A percentile compares a stretch with the other conserved stretches of the same genome.
Conservation (phyloP, 2,329 filamentous ascomycete genomes). For the Alternaria ventricosa region DNA sequence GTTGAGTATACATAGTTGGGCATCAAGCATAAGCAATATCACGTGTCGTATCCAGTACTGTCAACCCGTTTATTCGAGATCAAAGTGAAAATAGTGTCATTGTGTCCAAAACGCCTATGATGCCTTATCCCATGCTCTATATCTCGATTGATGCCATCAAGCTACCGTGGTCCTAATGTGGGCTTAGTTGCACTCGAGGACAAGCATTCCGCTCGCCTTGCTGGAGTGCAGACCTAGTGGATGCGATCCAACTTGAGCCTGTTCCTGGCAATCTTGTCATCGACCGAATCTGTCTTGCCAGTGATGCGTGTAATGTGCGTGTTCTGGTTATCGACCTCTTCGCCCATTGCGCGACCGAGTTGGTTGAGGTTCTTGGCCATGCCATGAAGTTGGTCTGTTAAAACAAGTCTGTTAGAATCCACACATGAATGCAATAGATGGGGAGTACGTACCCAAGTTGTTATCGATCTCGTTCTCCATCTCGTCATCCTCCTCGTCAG, state of each 20-base stretch:
- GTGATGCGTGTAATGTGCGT: conserved; percentile 77
- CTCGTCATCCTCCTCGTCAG: conserved; percentile 61
- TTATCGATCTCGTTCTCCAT: conserved; percentile 63
- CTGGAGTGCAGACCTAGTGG: conserved; percentile 40
- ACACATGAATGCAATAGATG: neutral
- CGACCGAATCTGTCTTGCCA: conserved; percentile 81
- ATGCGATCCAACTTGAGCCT: conserved; percentile 73
- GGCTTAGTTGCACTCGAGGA: neutral
- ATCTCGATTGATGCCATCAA: neutral
- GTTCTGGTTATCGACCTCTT: conserved; percentile 80
- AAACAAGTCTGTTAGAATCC: neutral
- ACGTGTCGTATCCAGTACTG: neutral
- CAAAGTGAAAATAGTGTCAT: neutral
- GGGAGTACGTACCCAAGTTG: conserved; percentile 53
- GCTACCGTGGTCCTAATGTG: neutral
- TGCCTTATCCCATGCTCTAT: neutral
- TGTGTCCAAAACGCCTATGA: neutral
- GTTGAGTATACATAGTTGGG: neutral
- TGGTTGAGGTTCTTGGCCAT: conserved; percentile 74
- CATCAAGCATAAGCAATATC: neutral
- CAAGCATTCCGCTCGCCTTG: neutral
- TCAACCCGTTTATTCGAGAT: rapidly evolving
- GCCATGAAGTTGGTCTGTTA: conserved; percentile 61
- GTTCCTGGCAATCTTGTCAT: conserved; percentile 79
- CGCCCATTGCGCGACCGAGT: conserved; percentile 74